Conservation (phyloP, 163 green algal genomes). For the Smithsoniella earleae region DNA sequence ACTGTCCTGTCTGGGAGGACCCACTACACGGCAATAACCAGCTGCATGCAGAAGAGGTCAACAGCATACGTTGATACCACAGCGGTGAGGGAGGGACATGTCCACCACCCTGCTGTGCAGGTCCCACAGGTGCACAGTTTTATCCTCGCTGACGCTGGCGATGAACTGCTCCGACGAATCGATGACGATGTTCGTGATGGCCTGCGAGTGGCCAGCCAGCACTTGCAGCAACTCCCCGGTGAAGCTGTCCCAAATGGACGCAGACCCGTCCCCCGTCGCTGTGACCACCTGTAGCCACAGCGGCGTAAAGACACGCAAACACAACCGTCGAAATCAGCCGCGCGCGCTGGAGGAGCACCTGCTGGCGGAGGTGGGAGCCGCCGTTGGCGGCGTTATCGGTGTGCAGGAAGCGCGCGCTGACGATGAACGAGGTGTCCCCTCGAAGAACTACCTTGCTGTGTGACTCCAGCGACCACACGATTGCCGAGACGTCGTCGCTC, state of each 20-base stretch:
- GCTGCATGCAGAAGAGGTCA: not conserved
- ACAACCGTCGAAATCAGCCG: too few relatives aligned
- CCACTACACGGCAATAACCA: too few relatives aligned
- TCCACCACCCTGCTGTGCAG: conserved; percentile 22
- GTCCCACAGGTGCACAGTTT: conserved; percentile 1
- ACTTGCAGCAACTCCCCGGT: conserved; percentile 26
- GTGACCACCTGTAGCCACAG: not conserved
- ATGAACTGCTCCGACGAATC: not conserved
- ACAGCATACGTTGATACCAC: not conserved
- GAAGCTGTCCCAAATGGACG: not conserved
- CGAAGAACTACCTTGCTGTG: not conserved
- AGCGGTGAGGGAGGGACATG: conserved; percentile 9
- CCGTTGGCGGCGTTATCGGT: not conserved
- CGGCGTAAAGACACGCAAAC: too few relatives aligned
- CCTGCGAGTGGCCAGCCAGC: not conserved
- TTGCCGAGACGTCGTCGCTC: not conserved
- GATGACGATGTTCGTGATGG: not conserved
- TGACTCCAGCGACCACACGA: not conserved
- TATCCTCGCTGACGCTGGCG: not conserved
- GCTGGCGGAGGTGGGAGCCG: too few relatives aligned
- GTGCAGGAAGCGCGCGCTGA: conserved; percentile 4
- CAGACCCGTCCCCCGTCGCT: conserved; percentile 2
- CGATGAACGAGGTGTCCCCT: not conserved
- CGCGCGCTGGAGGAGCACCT: too few relatives aligned
- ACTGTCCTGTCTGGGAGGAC: too few relatives aligned